These are phyloP conservation scores for Starmera dryadoides DNA, from an alignment of 805 yeast genomes.

Conservation along the genomic window DNA sequence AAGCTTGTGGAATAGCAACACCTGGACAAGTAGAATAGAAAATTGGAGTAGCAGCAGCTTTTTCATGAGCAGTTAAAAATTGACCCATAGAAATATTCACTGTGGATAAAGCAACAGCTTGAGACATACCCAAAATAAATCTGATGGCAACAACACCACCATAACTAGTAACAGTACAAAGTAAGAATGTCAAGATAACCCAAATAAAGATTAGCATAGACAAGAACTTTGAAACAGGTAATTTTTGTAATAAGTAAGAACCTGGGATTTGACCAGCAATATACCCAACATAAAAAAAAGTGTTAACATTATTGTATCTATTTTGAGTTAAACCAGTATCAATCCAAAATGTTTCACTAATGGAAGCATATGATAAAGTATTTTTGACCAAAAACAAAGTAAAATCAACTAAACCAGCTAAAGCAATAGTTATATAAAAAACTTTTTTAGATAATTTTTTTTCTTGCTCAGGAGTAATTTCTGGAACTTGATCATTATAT, in stretches of 20 bases:
- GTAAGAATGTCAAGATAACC: slow-evolving; percentile 22
- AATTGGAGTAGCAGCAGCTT: slow-evolving; percentile 27
- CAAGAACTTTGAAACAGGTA: slow-evolving; percentile 21
- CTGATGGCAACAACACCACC: not conserved
- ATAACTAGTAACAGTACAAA: not conserved
- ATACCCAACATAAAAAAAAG: slow-evolving; percentile 33
- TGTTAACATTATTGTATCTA: slow-evolving; percentile 22
- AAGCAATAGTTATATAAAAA: slow-evolving; percentile 22
- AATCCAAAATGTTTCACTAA: slow-evolving; percentile 33
- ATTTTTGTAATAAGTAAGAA: slow-evolving; percentile 23
- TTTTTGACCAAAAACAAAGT: slow-evolving; percentile 38
- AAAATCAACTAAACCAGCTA: slow-evolving; percentile 28
- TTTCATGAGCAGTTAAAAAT: slow-evolving; percentile 24
- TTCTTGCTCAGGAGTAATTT: slow-evolving; percentile 30
- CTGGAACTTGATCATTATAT: slow-evolving; percentile 20
- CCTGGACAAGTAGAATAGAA: slow-evolving; percentile 26
- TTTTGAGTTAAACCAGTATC: slow-evolving; percentile 17
- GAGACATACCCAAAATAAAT: slow-evolving; percentile 11
- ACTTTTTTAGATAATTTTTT: slow-evolving; percentile 26
- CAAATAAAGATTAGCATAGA: slow-evolving; percentile 22
- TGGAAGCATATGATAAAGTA: slow-evolving; percentile 33
- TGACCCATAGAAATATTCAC: slow-evolving; percentile 17
- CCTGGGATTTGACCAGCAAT: slow-evolving; percentile 28
- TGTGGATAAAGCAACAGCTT: slow-evolving; percentile 22
- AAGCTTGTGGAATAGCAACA: slow-evolving; percentile 23